Conservation (phyloP, 805 yeast genomes). For the Pichia rugopelliculosa region DNA sequence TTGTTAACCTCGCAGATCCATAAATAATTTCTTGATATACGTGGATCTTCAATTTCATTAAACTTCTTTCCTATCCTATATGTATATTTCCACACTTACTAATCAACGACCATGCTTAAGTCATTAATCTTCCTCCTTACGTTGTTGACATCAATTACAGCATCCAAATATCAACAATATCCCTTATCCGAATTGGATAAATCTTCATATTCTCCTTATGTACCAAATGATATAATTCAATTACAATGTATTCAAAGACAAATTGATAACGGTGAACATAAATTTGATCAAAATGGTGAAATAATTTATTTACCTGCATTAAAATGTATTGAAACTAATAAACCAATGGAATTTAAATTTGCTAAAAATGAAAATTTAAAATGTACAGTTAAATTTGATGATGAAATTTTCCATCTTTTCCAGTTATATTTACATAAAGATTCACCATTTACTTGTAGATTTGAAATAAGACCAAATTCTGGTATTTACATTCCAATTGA, state of each 20-base stretch:
- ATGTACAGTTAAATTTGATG: conserved; percentile 57
- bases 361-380: conserved; percentile 43
- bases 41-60: no score
- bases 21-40: no score
- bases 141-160: conserved; percentile 1
- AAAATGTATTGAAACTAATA: conserved; percentile 54
- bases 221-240: conserved; percentile 35
- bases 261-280: conserved; percentile 72
- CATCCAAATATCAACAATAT: conserved; percentile 20
- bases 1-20: no score
- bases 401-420: conserved; percentile 62
- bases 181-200: conserved; percentile 20
- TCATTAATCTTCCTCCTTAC: not conserved
- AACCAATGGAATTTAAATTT: conserved; percentile 49
- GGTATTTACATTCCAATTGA: conserved; percentile 50
- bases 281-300: conserved; percentile 52
- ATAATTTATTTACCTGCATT: conserved; percentile 56
- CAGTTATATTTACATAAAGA: conserved; percentile 75
- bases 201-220: conserved; percentile 14
- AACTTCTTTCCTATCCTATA: no score
- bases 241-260: conserved; percentile 59
- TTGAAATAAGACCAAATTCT: conserved; percentile 42
- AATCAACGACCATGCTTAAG: not conserved
- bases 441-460: conserved; percentile 62
- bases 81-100: not conserved